Base-by-base conservation (phyloP, 495 filamentous ascomycete genomes). In the Diplogelasinospora grovesii region DNA sequence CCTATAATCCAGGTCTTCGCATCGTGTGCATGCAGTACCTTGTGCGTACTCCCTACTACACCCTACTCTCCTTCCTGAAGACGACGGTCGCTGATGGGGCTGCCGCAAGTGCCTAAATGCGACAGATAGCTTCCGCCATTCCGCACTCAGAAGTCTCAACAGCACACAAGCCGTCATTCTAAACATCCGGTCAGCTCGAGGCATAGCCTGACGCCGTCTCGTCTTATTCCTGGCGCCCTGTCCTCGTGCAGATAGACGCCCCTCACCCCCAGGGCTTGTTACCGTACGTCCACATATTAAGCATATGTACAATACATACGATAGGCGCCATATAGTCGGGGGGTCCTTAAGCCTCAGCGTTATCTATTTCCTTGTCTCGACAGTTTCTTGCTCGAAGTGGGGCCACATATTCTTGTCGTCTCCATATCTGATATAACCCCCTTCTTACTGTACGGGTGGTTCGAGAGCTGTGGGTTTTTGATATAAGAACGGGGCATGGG, bases 81-180 rank as follows among this genome's bases (percentile, higher is more conserved):
- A 53, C 50, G 48, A 48, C 47, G 52, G 46, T 48, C 45, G 46
- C 53, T 43, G 45, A 54, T 52, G 49, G 48, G 50, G 41, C 43
- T 47, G 33, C 39, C 39, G 52, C 38, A 47, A 44, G 56, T 49
- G 48, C 56, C 41, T 60, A 57, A 60, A 56, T 52, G 36, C 50
- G 24, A 33, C 27, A 22, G 42, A 51, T 24, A 51, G 47, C 52
- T 45, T 49, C 39, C n/a, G n/a, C n/a, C 47, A 28, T 35, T 27
- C 21, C 30, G n/a, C 39, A 13, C 33, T 29, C 15, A 39, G 15
- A 22, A 22, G 8, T 48, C 26, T 22, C 18, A 44, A 22, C 43
- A 39, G 15, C 28, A 26, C 41, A 44, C 11, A 23, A n/a, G n/a
- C n/a, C n/a, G n/a, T n/a, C n/a, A n/a, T n/a, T n/a, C 5, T 11